phyloP scores from a whole-genome alignment of 768 basidiomycete genomes.

The Boletus subcaerulescens region DNA sequence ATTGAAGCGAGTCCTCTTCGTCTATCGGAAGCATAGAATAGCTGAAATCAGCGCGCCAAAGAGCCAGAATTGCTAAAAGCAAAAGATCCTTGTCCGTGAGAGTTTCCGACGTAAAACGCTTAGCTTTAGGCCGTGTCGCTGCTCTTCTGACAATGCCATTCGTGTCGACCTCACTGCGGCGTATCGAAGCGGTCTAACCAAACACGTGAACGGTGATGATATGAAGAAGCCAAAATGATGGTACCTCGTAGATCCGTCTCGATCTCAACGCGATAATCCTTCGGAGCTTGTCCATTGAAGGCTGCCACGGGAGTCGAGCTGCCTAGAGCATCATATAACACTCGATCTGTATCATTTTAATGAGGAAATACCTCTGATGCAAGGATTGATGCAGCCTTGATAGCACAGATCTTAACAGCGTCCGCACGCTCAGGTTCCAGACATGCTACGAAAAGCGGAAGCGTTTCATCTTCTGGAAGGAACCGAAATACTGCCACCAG shows the following conservation, averaged over 20 bases:
- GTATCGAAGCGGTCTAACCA: slow-evolving; percentile 45
- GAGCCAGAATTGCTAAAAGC: slow-evolving; percentile 60
- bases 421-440: slow-evolving; percentile 77
- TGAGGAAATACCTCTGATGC: slow-evolving; percentile 53
- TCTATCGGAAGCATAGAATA: slow-evolving; percentile 53
- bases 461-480: slow-evolving; percentile 57
- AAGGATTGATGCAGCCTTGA: slow-evolving; percentile 70
- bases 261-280: slow-evolving; percentile 46
- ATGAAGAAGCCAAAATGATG: slow-evolving; percentile 10
- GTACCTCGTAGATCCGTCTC: slow-evolving; percentile 56
- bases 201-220: slow-evolving; percentile 8
- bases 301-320: slow-evolving; percentile 53
- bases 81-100: slow-evolving; percentile 69
- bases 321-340: slow-evolving; percentile 38
- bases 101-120: slow-evolving; percentile 54
- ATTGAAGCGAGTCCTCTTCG: slow-evolving; percentile 41
- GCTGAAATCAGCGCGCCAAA: slow-evolving; percentile 58
- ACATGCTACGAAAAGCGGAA: slow-evolving; percentile 60
- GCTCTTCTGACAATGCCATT: slow-evolving; percentile 53
- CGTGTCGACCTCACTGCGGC: slow-evolving; percentile 60
- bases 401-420: slow-evolving; percentile 72
- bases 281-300: slow-evolving; percentile 47
- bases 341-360: neutral
- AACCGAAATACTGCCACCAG: slow-evolving; percentile 73
- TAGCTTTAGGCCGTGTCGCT: slow-evolving; percentile 58